Conservation (phyloP, 495 filamentous ascomycete genomes). For the Opeltia flavorubescens region DNA sequence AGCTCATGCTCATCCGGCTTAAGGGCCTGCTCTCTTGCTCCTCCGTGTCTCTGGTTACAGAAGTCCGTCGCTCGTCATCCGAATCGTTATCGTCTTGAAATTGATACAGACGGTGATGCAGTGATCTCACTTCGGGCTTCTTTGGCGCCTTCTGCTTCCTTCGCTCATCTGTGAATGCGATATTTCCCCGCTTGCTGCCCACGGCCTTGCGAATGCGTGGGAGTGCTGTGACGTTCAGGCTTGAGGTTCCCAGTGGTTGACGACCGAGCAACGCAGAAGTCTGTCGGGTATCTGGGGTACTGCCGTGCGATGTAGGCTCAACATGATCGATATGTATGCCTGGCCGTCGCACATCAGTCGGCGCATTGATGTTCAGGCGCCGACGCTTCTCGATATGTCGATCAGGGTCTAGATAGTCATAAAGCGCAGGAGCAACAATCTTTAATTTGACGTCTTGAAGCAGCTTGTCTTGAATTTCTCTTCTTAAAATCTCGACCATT, state of each 20-base stretch:
- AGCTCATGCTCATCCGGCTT: constrained; percentile 60
- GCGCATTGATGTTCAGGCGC: constrained; percentile 61
- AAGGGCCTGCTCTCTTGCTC: constrained; percentile 69
- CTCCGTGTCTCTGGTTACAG: constrained; percentile 57
- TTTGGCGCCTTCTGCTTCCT: constrained; percentile 43
- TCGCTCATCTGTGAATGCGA: constrained; percentile 62
- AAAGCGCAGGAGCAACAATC: constrained; percentile 67
- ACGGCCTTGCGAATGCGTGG: constrained; percentile 58
- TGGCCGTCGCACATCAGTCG: constrained; percentile 37
- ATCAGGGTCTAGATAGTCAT: constrained; percentile 69
- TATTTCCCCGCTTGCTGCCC: constrained; percentile 43
- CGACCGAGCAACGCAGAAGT: constrained; percentile 18
- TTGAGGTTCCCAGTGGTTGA: constrained; percentile 22
- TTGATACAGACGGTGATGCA: constrained; percentile 43
- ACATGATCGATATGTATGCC: constrained; percentile 34
- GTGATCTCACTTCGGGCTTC: constrained; percentile 36
- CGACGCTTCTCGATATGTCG: constrained; percentile 62
- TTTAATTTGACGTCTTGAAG: constrained; percentile 74
- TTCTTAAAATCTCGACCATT: constrained; percentile 58
- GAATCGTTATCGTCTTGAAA: constrained; percentile 44
- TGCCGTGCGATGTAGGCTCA: constrained; percentile 39
- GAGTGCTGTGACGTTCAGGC: constrained; percentile 47
- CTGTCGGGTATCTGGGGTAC: constrained; percentile 53
- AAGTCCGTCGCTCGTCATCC: constrained; percentile 42
- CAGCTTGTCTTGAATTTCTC: constrained; percentile 73